Conservation (phyloP, 257 asterid genomes). For the Ilex asprella region DNA sequence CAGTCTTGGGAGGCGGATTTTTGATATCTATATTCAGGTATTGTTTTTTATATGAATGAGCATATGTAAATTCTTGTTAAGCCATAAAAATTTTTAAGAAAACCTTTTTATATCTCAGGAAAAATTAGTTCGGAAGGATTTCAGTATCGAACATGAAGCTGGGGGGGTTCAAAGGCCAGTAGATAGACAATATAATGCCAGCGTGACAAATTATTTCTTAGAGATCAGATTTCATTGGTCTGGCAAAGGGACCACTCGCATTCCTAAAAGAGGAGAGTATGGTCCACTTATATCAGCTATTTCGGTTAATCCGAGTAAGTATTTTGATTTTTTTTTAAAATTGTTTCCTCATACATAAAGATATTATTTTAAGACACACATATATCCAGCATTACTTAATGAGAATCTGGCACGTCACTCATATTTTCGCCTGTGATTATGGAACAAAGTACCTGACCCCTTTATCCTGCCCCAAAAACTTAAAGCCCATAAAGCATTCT, state of each 20-base stretch:
- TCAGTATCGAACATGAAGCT: slow-evolving; percentile 67
- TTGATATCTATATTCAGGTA: slow-evolving; percentile 84
- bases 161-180: slow-evolving; percentile 55
- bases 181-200: slow-evolving; percentile 36
- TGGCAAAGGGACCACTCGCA: slow-evolving; percentile 73
- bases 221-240: slow-evolving; percentile 82
- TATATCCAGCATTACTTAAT: too few species aligned
- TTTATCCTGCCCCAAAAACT: too few species aligned
- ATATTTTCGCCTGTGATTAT: too few species aligned
- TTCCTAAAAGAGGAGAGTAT: slow-evolving; percentile 71
- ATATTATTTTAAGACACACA: too few species aligned
- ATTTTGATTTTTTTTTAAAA: slow-evolving; percentile 5
- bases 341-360: too few species aligned
- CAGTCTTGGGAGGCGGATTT: slow-evolving; percentile 72
- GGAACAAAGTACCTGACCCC: too few species aligned
- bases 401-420: too few species aligned
- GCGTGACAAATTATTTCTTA: slow-evolving; percentile 49
- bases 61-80: slow-evolving; percentile 1
- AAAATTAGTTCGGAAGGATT: slow-evolving; percentile 46
- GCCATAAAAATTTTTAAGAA: neutral
- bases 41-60: neutral
- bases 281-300: slow-evolving; percentile 87
- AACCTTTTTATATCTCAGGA: slow-evolving; percentile 32
- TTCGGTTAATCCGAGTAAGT: slow-evolving; percentile 68
- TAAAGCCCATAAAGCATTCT: too few species aligned